Evolutionary conservation across 2,329 filamentous ascomycete genomes (phyloP).

Genomic region (Lasiodiplodia theobromae): DNA sequence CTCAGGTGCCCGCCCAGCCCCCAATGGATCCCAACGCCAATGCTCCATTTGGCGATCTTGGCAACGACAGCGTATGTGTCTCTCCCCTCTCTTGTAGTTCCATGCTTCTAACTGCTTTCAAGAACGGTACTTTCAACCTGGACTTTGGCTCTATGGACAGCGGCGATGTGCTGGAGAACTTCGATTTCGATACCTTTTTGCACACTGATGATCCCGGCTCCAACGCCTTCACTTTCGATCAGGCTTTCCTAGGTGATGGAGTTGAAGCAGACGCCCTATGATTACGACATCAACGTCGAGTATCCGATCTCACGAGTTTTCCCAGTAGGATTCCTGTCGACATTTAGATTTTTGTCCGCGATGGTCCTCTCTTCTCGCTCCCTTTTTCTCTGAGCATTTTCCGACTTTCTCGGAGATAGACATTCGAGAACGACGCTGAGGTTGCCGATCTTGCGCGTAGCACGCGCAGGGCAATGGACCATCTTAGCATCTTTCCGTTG

Average conservation of each 20-base stretch:
- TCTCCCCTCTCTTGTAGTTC: neutral
- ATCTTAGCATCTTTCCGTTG: neutral
- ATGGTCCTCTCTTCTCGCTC: constrained; percentile 20
- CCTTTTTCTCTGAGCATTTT: constrained; percentile 12
- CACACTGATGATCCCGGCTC: constrained; percentile 56
- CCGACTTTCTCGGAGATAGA: constrained; percentile 1
- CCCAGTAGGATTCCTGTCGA: constrained; percentile 8
- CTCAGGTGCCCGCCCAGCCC: constrained; percentile 31
- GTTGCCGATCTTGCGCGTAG: neutral
- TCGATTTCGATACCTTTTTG: constrained; percentile 73
- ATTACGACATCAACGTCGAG: constrained; percentile 18
- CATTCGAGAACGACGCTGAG: neutral
- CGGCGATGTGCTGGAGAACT: constrained; percentile 71
- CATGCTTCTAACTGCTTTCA: constrained; percentile 40
- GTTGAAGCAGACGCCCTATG: constrained; percentile 25
- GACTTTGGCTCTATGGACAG: constrained; percentile 56
- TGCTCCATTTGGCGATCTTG: constrained; percentile 50
- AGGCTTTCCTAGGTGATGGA: constrained; percentile 16
- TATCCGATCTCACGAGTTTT: constrained; percentile 26
- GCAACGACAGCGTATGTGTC: constrained; percentile 43
- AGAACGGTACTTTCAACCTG: constrained; percentile 47
- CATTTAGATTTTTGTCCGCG: constrained; percentile 24
- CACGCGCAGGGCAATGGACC: neutral
- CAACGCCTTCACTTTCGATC: constrained; percentile 20
- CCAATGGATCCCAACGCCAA: constrained; percentile 45